Evolutionary conservation across 2,329 filamentous ascomycete genomes (phyloP).

Genomic region (Torrubiellomyces zombiae): DNA sequence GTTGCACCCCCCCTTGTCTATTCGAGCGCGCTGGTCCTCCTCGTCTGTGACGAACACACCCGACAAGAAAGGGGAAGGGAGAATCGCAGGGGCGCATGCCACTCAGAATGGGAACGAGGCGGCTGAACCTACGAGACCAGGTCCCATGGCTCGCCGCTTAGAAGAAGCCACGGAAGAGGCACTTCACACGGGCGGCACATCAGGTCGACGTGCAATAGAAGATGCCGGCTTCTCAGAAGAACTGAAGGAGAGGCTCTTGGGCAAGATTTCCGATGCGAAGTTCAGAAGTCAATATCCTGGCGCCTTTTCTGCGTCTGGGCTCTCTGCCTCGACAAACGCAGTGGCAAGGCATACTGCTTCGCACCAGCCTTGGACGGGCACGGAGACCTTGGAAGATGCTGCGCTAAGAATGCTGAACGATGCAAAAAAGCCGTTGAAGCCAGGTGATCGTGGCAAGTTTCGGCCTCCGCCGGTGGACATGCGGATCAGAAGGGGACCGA

Average conservation of each 20-base stretch:
- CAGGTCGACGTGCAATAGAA: slow-evolving; percentile 41
- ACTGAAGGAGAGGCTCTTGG: slow-evolving; percentile 39
- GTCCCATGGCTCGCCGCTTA: slow-evolving; percentile 39
- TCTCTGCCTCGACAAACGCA: slow-evolving; percentile 43
- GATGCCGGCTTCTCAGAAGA: slow-evolving; percentile 49
- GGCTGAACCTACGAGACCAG: slow-evolving; percentile 9
- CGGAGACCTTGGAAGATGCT: slow-evolving; percentile 57
- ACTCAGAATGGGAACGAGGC: not conserved
- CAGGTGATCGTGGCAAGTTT: slow-evolving; percentile 28
- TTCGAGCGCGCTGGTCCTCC: no score
- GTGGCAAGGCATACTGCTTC: slow-evolving; percentile 53
- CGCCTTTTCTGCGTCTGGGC: slow-evolving; percentile 29
- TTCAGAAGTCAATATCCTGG: slow-evolving; percentile 34
- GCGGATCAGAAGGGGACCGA: slow-evolving; percentile 25
- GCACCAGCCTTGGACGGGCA: slow-evolving; percentile 60
- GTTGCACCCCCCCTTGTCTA: not conserved
- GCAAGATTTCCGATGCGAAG: slow-evolving; percentile 36
- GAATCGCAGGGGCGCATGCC: no score
- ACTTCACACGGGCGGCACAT: slow-evolving; percentile 38
- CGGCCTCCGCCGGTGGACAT: slow-evolving; percentile 34
- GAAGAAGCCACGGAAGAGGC: slow-evolving; percentile 47
- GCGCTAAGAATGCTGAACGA: slow-evolving; percentile 76
- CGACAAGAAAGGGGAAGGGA: not conserved
- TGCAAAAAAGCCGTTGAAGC: slow-evolving; percentile 51
- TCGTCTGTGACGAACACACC: not conserved